phyloP scores from a whole-genome alignment of 441 rosid genomes.

The Populus hybrid region DNA sequence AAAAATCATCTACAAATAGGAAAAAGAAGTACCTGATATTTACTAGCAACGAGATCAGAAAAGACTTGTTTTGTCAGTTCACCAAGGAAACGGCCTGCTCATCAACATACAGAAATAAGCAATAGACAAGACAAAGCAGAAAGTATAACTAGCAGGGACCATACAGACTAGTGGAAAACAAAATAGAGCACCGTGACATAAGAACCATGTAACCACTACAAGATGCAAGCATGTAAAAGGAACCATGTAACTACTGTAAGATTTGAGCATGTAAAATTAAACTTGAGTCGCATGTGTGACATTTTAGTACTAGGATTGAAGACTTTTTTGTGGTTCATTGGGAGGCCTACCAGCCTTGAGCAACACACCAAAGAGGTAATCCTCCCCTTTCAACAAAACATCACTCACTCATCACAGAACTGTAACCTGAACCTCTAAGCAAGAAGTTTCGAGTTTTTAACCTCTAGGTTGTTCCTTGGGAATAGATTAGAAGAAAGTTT shows the following conservation, averaged over 20 bases:
- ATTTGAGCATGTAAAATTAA: not conserved
- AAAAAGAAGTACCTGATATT: conserved; percentile 68
- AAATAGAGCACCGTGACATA: not conserved
- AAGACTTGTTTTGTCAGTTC: conserved; percentile 95
- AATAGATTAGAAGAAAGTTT: not conserved
- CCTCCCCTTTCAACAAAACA: not conserved
- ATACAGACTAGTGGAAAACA: not conserved
- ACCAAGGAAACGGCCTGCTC: conserved; percentile 91
- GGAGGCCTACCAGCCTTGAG: not conserved
- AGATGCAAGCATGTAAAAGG: not conserved
- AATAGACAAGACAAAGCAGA: not conserved
- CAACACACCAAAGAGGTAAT: not conserved
- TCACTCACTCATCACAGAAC: not conserved
- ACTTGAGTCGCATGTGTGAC: not conserved
- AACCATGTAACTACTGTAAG: not conserved
- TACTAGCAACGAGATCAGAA: conserved; percentile 87
- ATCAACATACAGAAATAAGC: conserved; percentile 5
- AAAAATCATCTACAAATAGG: not conserved
- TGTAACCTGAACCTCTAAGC: not conserved
- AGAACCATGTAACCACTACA: not conserved
- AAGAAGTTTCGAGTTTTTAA: not conserved
- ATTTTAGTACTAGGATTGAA: not conserved
- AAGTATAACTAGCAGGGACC: not conserved
- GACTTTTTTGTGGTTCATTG: not conserved
- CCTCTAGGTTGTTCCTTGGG: not conserved